Percentiles rank a stretch among this genome's conserved stretches.
Evolutionary conservation across 768 basidiomycete species (phyloP).

Genomic region (Suillus alpinus): DNA sequence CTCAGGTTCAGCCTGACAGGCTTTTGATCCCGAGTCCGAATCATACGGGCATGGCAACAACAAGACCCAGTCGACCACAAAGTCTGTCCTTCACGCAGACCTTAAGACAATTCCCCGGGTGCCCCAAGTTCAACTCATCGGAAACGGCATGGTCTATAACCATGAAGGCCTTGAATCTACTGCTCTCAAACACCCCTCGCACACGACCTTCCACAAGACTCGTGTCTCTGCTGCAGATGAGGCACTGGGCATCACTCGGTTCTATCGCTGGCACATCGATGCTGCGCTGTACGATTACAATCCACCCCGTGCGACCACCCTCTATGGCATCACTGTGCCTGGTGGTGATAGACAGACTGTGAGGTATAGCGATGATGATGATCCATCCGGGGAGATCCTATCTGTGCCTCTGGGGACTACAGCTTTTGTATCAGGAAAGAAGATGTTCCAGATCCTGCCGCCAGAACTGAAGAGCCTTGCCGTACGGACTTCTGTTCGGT

Average conservation of each 20-base stretch:
- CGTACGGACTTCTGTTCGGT: slow-evolving; percentile 70
- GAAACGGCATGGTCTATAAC: slow-evolving; percentile 77
- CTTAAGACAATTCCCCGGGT: slow-evolving; percentile 88
- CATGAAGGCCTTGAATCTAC: slow-evolving; percentile 80
- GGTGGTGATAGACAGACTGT: slow-evolving; percentile 59
- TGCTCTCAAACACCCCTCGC: slow-evolving; percentile 81
- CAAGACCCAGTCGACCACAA: slow-evolving; percentile 69
- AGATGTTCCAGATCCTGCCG: slow-evolving; percentile 81
- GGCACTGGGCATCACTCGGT: slow-evolving; percentile 74
- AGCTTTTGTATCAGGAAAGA: slow-evolving; percentile 76
- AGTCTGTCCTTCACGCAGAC: slow-evolving; percentile 85
- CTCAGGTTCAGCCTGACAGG: slow-evolving; percentile 39
- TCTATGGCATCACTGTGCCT: slow-evolving; percentile 78
- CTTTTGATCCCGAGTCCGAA: slow-evolving; percentile 65
- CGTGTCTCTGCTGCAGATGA: slow-evolving; percentile 71
- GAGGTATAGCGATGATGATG: slow-evolving; percentile 58
- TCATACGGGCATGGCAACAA: slow-evolving; percentile 87
- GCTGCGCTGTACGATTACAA: slow-evolving; percentile 77
- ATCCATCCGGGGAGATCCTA: slow-evolving; percentile 83
- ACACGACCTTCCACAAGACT: slow-evolving; percentile 86
- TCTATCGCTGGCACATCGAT: slow-evolving; percentile 93
- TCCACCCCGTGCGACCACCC: slow-evolving; percentile 81
- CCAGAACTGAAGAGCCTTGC: slow-evolving; percentile 74
- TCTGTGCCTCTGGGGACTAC: slow-evolving; percentile 84
- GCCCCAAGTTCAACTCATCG: slow-evolving; percentile 90